These are phyloP conservation scores for Seiridium cupressi DNA, from an alignment of 2,329 filamentous ascomycete genomes.

Conservation along the genomic window DNA sequence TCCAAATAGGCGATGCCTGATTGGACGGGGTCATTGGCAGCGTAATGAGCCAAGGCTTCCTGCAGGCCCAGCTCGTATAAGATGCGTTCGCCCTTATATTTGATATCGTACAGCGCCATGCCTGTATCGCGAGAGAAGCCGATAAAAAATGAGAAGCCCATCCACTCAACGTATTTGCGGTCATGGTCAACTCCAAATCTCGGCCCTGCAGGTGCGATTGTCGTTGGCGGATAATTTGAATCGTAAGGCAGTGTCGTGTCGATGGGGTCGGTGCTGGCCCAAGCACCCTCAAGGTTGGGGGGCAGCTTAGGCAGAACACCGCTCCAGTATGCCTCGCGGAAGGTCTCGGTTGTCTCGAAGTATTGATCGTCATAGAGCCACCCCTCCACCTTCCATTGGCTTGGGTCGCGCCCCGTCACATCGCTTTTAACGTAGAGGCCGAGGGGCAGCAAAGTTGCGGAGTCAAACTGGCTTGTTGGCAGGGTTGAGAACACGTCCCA, in stretches of 20 bases:
- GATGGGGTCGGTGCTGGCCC: conserved; percentile 39
- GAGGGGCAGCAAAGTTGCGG: conserved; percentile 41
- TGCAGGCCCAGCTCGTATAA: conserved; percentile 56
- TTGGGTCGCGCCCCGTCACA: conserved; percentile 47
- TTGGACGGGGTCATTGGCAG: conserved; percentile 44
- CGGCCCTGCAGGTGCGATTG: conserved; percentile 34
- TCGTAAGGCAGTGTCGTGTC: conserved; percentile 32
- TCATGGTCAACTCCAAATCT: conserved; percentile 40
- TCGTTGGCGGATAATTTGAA: conserved; percentile 30
- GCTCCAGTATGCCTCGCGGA: conserved; percentile 40
- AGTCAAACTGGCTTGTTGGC: conserved; percentile 37
- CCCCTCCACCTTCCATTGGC: conserved; percentile 46
- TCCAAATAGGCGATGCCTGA: conserved; percentile 46
- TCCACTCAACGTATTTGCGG: conserved; percentile 46
- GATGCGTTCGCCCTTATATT: conserved; percentile 51
- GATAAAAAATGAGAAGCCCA: conserved; percentile 51
- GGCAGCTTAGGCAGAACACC: conserved; percentile 43
- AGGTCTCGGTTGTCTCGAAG: conserved; percentile 48
- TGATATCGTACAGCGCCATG: conserved; percentile 47
- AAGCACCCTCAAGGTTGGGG: conserved; percentile 45
- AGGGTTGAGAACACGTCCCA: conserved; percentile 46
- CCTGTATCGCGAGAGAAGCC: conserved; percentile 45
- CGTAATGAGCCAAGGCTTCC: conserved; percentile 53
- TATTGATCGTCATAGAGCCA: conserved; percentile 57
- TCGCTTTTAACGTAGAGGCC: conserved; percentile 43